Base-by-base conservation (phyloP, 2,329 filamentous ascomycete genomes). In the Tolypocladium endophyticum region DNA sequence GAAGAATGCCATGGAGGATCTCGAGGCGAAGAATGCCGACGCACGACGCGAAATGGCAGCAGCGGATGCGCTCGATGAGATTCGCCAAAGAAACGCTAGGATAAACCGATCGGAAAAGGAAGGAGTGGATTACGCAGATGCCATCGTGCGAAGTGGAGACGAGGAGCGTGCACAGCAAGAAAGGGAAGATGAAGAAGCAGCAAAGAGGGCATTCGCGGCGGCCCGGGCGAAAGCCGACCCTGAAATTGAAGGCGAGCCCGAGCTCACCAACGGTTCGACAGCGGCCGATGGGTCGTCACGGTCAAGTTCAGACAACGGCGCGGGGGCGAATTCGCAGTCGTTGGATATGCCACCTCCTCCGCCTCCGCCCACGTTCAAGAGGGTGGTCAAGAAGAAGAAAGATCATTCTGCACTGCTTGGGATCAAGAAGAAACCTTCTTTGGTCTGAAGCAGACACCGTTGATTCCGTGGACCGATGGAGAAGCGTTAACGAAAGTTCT, bases 11-110 rank as follows among this genome's bases (percentile, higher is more conserved):
- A 99, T 99, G 95, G 89, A 89, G 60, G 92, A 97, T 71, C 76
- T 99, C 55, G 94, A 99, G 76, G 87, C 89, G 63, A 97, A 97
- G 77, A 96, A 93, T 59, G 77, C 89, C 28, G 94, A 99, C 72
- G 92, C 92, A 1, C 92, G 94, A 77, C 82, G 88, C 47, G 94
- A 99, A 74, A 99, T 99, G 92, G 90, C 89, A 23, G 90, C 97
- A 53, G 94, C 94, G 2, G 94, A 99, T 77, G 93, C 92, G 9
- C 77, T 99, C 59, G 94, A 99, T 73, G 92, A 97, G 76, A 97
- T 99, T 60, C 81, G 93, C 59, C 93, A 90, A 58, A 79, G 93
- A 64, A 99, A 99, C 75, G 94, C 94, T 9, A 81, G 92, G 63
- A 86, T 94, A 56, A 90, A 96, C 73, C 82, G 89, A 64, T 88